Evolutionary conservation across 208 protist species (phyloP).

Genomic region (Leishmania tropica): DNA sequence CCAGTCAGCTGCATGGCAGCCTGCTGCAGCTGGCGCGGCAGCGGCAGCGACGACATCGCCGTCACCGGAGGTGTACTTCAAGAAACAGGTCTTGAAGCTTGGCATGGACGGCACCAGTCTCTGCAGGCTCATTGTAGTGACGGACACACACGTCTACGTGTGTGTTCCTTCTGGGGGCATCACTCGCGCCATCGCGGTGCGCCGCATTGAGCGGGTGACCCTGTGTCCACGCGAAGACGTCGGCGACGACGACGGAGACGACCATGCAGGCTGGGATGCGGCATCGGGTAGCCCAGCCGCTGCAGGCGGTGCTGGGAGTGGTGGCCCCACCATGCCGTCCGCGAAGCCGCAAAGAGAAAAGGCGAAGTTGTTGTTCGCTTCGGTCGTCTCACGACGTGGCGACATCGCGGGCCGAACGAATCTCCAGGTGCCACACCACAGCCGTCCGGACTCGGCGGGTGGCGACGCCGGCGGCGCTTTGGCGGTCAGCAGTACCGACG

Average conservation of each 20-base stretch:
- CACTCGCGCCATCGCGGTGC: constrained; percentile 44
- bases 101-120: constrained; percentile 50
- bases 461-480: neutral
- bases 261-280: neutral
- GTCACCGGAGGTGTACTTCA: constrained; percentile 16
- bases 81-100: constrained; percentile 47
- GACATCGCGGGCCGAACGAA: neutral
- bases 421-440: neutral
- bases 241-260: constrained; percentile 9
- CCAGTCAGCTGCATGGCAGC: neutral
- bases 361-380: constrained; percentile 11
- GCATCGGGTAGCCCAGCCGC: neutral
- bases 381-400: constrained; percentile 1
- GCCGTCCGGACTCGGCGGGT: neutral
- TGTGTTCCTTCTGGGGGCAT: constrained; percentile 47
- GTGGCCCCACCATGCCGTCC: neutral
- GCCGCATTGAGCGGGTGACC: constrained; percentile 33
- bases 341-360: neutral
- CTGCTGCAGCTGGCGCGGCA: neutral
- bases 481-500: neutral
- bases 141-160: constrained; percentile 39
- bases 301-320: neutral
- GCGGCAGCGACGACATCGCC: neutral
- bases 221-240: constrained; percentile 25
- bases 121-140: constrained; percentile 40